These are phyloP conservation scores for Fusarium sp. DNA, from an alignment of 2,329 filamentous ascomycete species.

Conservation along the genomic window DNA sequence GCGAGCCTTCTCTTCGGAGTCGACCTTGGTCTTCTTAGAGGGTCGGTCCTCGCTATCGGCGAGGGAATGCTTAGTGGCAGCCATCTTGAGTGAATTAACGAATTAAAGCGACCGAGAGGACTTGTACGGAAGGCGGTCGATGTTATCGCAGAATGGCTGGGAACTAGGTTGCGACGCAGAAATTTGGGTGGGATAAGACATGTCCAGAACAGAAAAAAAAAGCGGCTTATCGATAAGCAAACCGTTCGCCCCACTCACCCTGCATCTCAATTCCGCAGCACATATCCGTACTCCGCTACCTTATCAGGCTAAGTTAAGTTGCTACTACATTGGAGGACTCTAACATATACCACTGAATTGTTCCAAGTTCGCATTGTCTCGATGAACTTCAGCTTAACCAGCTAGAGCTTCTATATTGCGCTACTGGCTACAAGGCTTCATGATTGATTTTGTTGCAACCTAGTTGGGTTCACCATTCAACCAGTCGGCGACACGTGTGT, in stretches of 20 bases:
- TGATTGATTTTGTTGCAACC: neutral
- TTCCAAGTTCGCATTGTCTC: neutral
- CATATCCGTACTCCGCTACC: constrained; percentile 22
- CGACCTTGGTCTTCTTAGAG: constrained; percentile 56
- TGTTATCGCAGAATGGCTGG: constrained; percentile 33
- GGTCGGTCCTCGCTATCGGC: constrained; percentile 53
- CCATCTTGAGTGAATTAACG: constrained; percentile 46
- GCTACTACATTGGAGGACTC: constrained; percentile 8
- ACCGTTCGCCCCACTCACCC: constrained; percentile 9
- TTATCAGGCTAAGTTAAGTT: neutral
- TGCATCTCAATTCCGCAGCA: neutral
- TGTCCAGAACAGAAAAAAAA: constrained; percentile 35
- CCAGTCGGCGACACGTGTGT: constrained; percentile 36
- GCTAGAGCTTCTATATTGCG: neutral
- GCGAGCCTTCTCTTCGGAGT: constrained; percentile 48
- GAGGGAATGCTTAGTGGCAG: constrained; percentile 55
- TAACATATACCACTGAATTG: neutral
- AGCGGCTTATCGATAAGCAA: constrained; percentile 51
- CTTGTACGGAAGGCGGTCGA: constrained; percentile 26
- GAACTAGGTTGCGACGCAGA: constrained; percentile 32
- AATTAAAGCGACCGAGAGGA: neutral
- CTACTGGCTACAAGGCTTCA: neutral
- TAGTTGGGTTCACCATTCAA: constrained; percentile 29
- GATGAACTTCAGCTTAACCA: neutral
- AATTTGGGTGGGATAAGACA: constrained; percentile 38